Conservation (phyloP, 176 grass and related monocot species). For the Hyparrhenia diplandra region DNA sequence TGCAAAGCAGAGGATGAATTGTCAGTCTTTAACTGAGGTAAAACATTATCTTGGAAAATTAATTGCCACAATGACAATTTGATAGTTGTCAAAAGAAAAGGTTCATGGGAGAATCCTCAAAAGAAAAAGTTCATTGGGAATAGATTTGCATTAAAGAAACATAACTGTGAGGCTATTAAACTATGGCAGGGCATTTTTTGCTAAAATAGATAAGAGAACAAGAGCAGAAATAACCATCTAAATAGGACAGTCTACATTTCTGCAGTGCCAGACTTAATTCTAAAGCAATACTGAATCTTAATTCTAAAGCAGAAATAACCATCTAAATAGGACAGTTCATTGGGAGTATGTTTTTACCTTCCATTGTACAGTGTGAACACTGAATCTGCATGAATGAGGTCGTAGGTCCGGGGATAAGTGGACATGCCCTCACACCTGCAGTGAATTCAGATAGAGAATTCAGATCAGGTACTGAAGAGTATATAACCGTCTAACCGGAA, state of each 20-base stretch:
- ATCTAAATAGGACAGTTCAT: not conserved
- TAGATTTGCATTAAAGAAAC: no score
- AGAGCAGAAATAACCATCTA: not conserved
- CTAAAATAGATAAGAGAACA: no score
- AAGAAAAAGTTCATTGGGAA: not conserved
- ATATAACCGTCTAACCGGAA: not conserved
- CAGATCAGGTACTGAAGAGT: not conserved
- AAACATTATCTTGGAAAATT: not conserved
- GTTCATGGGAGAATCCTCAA: not conserved
- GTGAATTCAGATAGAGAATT: slow-evolving; percentile 22
- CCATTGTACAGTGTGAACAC: slow-evolving; percentile 74
- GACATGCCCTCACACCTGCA: slow-evolving; percentile 95
- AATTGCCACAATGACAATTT: not conserved
- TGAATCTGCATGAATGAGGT: slow-evolving; percentile 80
- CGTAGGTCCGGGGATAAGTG: slow-evolving; percentile 92
- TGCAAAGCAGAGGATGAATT: not conserved
- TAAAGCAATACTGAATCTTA: no score
- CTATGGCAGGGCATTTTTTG: no score
- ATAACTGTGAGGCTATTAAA: no score
- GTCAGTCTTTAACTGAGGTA: not conserved
- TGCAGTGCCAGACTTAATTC: no score
- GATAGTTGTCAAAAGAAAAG: not conserved
- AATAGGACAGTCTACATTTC: no score
- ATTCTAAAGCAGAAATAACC: not conserved
- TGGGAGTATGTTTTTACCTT: slow-evolving; percentile 43